Percentiles rank a stretch among this genome's conserved stretches.
Evolutionary conservation across 495 filamentous ascomycete genomes (phyloP).

Genomic region (Aspergillus indologenus): DNA sequence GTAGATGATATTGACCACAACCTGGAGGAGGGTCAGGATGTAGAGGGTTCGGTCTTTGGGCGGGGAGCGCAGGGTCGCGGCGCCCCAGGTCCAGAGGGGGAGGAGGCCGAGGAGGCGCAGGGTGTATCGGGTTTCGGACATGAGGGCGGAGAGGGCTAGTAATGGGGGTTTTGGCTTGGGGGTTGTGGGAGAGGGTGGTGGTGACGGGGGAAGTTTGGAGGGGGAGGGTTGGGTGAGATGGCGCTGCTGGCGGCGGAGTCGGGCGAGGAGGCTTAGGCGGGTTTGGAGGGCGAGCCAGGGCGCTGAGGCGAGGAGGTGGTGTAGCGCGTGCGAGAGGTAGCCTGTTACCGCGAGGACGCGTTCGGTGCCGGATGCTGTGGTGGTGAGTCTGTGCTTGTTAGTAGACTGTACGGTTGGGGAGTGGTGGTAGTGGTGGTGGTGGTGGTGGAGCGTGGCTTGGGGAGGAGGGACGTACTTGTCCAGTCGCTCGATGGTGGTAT

Average conservation of each 20-base stretch:
- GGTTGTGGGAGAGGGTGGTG: conserved; percentile 15
- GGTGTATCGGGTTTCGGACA: conserved; percentile 72
- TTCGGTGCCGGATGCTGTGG: conserved; percentile 36
- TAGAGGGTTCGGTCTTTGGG: conserved; percentile 45
- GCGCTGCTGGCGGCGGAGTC: conserved; percentile 26
- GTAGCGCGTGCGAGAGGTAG: conserved; percentile 40
- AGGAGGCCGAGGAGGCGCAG: conserved; percentile 76
- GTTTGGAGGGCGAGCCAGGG: conserved; percentile 38
- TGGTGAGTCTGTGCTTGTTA: conserved; percentile 26
- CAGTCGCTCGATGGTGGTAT: conserved; percentile 36
- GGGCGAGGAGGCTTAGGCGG: conserved; percentile 36
- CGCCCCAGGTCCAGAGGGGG: conserved; percentile 72
- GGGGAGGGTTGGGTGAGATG: conserved; percentile 7
- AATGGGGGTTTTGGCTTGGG: conserved; percentile 17
- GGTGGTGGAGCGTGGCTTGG: background rate
- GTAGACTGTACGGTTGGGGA: too few species aligned
- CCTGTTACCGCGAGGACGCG: conserved; percentile 35
- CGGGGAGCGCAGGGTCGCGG: conserved; percentile 47
- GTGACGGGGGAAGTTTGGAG: conserved; percentile 22
- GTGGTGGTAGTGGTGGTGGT: conserved; percentile 11
- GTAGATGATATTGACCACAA: conserved; percentile 62
- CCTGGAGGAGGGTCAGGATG: conserved; percentile 62
- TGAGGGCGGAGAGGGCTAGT: conserved; percentile 48
- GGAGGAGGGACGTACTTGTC: conserved; percentile 29
- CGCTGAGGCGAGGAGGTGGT: conserved; percentile 39